Percentiles rank a stretch among this genome's conserved stretches.
phyloP scores from a whole-genome alignment of 768 basidiomycete genomes.

The Suillus discolor region DNA sequence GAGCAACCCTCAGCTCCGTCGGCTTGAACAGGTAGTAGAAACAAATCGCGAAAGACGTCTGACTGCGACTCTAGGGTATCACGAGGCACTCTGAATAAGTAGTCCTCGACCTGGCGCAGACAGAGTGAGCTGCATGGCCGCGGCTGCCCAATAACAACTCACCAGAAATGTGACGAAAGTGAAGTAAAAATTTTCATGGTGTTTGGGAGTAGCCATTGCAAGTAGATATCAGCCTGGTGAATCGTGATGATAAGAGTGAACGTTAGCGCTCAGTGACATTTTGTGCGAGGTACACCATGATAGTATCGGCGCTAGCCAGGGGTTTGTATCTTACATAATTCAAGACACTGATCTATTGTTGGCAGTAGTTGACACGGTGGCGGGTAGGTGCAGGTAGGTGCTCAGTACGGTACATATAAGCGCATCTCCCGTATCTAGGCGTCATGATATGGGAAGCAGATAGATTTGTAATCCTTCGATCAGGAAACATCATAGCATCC shows the following conservation, averaged over 20 bases:
- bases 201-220: neutral
- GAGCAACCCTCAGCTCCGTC: constrained; percentile 19
- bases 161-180: constrained; percentile 20
- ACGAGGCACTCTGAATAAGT: constrained; percentile 30
- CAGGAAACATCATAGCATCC: constrained; percentile 27
- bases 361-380: neutral
- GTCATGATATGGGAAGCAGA: neutral
- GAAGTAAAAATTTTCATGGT: constrained; percentile 14
- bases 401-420: neutral
- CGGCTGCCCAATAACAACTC: neutral
- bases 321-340: neutral
- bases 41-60: constrained; percentile 29
- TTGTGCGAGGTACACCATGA: neutral
- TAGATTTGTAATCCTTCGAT: neutral
- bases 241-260: neutral
- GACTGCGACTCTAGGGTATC: constrained; percentile 25
- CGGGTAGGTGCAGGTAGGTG: neutral
- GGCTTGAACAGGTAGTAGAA: constrained; percentile 19
- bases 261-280: neutral
- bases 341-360: neutral
- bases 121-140: neutral
- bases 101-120: constrained; percentile 25
- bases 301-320: neutral
- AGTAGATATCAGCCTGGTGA: neutral
- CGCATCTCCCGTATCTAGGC: neutral